A percentile compares a stretch with the other conserved stretches of the same genome.
phyloP scores from a whole-genome alignment of 345 rosid species.

The Melaleuca quinquenervia region DNA sequence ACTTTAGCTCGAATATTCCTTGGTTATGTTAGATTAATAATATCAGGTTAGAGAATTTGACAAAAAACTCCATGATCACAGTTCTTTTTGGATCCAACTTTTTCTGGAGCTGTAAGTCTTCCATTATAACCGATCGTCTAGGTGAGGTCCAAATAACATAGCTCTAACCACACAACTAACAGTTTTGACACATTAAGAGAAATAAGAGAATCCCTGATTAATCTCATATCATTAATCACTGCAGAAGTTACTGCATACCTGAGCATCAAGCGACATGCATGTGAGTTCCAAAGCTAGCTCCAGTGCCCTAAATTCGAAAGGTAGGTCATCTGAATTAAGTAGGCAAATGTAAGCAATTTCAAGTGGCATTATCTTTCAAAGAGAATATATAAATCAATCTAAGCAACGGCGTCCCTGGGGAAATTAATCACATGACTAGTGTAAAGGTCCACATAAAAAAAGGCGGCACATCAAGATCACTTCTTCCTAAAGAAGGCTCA shows the following conservation, averaged over 20 bases:
- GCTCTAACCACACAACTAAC: not conserved
- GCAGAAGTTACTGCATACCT: slow-evolving; percentile 28
- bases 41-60: not conserved
- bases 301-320: slow-evolving; percentile 88
- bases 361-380: not conserved
- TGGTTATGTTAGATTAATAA: not conserved
- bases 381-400: not conserved
- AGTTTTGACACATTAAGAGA: not conserved
- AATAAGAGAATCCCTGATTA: not conserved
- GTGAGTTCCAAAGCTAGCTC: slow-evolving; percentile 88
- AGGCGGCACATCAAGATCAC: not conserved
- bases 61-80: not conserved
- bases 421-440: not conserved
- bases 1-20: not conserved
- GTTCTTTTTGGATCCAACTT: not conserved
- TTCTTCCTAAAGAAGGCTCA: not conserved
- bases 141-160: not conserved
- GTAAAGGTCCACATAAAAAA: not conserved
- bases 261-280: slow-evolving; percentile 81
- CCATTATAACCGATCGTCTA: not conserved
- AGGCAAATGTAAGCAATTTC: slow-evolving; percentile 11
- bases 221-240: not conserved
- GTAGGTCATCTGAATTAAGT: slow-evolving; percentile 77
- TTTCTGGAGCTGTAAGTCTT: not conserved
- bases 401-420: not conserved